Percentiles rank a stretch among this genome's conserved stretches.
Conservation (phyloP, 1,284 basidiomycete species). For the Gymnopus androsaceus region DNA sequence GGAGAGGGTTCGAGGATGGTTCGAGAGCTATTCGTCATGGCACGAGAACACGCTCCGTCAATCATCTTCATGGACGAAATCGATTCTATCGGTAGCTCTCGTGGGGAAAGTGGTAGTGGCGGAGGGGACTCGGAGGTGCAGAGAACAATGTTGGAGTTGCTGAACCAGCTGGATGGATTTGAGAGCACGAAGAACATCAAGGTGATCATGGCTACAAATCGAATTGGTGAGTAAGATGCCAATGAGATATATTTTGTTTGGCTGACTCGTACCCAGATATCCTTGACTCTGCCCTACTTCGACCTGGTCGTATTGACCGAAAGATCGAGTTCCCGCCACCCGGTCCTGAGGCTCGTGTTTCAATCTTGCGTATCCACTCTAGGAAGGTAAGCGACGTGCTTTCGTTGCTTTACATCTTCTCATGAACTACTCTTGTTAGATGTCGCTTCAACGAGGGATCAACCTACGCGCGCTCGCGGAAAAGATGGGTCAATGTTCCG, state of each 20-base stretch:
- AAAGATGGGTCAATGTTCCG: constrained; percentile 99
- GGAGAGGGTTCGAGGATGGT: constrained; percentile 98
- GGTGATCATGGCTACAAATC: constrained; percentile 99
- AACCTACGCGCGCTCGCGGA: constrained; percentile 93
- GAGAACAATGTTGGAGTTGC: constrained; percentile 94
- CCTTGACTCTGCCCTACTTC: constrained; percentile 90
- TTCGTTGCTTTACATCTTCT: not conserved
- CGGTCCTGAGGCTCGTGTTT: constrained; percentile 95
- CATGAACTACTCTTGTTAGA: constrained; percentile 47
- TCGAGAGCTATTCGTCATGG: constrained; percentile 98
- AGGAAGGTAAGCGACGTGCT: constrained; percentile 67
- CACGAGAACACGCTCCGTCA: constrained; percentile 95
- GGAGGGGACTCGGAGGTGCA: constrained; percentile 97
- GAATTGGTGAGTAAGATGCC: constrained; percentile 67
- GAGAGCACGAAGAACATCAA: constrained; percentile 99
- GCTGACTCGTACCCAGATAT: constrained; percentile 66
- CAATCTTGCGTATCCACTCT: constrained; percentile 96
- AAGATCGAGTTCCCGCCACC: constrained; percentile 99
- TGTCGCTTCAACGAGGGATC: constrained; percentile 97
- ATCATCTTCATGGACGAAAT: constrained; percentile 99
- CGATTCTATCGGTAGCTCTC: constrained; percentile 93
- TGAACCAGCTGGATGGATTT: constrained; percentile 98
- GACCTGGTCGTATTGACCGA: constrained; percentile 96
- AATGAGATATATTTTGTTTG: not conserved
- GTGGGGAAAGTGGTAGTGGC: constrained; percentile 88